These are phyloP conservation scores for Mucuna pruriens DNA, from an alignment of 306 rosid species.

Conservation along the genomic window DNA sequence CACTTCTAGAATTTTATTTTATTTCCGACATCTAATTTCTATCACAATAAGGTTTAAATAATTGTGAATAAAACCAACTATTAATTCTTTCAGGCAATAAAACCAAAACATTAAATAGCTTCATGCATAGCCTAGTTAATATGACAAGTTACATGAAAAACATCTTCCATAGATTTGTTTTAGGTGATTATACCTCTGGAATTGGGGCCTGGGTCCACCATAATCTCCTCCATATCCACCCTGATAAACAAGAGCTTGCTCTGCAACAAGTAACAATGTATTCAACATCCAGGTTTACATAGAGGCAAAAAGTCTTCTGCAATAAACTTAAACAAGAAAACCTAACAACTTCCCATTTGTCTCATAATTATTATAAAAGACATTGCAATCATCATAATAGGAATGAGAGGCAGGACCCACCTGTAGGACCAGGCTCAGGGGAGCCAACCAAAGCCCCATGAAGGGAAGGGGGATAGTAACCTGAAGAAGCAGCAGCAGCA, in stretches of 20 bases:
- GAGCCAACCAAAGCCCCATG: conserved; percentile 71
- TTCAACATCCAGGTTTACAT: conserved; percentile 16
- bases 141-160: not conserved
- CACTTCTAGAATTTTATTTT: not conserved
- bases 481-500: conserved; percentile 63
- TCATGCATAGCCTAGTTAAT: conserved; percentile 4
- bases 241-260: conserved; percentile 67
- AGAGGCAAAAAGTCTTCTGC: not conserved
- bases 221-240: conserved; percentile 68
- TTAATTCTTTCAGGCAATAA: conserved; percentile 9
- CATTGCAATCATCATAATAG: conserved; percentile 22
- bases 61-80: not conserved
- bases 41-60: not conserved
- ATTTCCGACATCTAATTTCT: not conserved
- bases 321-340: conserved; percentile 22
- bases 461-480: conserved; percentile 79
- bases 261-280: conserved; percentile 51
- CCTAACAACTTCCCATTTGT: not conserved
- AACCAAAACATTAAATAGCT: conserved; percentile 23
- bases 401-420: conserved; percentile 47
- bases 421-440: conserved; percentile 67
- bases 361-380: not conserved
- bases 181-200: conserved; percentile 57
- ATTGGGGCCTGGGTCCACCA: conserved; percentile 51
- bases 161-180: not conserved